Percentiles rank a stretch among this genome's conserved stretches.
Evolutionary conservation across 2,329 filamentous ascomycete genomes (phyloP).

Genomic region (Beauveria sp.): DNA sequence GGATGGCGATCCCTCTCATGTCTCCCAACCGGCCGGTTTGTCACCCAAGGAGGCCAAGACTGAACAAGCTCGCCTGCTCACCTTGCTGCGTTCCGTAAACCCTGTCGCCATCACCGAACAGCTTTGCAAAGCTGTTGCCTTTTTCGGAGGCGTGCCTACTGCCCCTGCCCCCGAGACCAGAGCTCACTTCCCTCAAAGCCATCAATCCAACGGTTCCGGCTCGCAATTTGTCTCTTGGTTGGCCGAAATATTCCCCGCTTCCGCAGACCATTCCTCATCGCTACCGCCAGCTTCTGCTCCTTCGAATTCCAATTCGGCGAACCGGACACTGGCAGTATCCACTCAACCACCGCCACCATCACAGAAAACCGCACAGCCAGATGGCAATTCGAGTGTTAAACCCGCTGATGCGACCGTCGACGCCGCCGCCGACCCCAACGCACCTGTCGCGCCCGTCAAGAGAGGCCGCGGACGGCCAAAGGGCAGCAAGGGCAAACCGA

Average conservation of each 20-base stretch:
- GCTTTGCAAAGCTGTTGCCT: conserved; percentile 54
- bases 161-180: conserved; percentile 43
- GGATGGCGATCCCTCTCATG: conserved; percentile 16
- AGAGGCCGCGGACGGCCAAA: conserved; percentile 47
- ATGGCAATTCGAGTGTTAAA: background rate
- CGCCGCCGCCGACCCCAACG: conserved; percentile 5
- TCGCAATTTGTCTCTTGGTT: conserved; percentile 54
- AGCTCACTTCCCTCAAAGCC: conserved; percentile 47
- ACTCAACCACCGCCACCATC: background rate
- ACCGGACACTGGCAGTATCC: background rate
- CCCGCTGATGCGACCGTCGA: background rate
- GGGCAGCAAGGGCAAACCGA: conserved; percentile 48
- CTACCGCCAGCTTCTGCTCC: background rate
- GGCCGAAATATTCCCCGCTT: conserved; percentile 52
- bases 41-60: conserved; percentile 43
- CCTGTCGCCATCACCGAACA: conserved; percentile 53
- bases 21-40: conserved; percentile 1
- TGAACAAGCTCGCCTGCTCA: conserved; percentile 53
- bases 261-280: conserved; percentile 7
- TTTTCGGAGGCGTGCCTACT: conserved; percentile 53
- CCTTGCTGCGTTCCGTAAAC: conserved; percentile 46
- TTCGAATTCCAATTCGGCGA: background rate
- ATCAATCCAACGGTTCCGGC: conserved; percentile 48
- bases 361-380: background rate
- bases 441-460: conserved; percentile 23